phyloP scores from a whole-genome alignment of 2,329 filamentous ascomycete genomes.

The Cladobotryum mycophilum region DNA sequence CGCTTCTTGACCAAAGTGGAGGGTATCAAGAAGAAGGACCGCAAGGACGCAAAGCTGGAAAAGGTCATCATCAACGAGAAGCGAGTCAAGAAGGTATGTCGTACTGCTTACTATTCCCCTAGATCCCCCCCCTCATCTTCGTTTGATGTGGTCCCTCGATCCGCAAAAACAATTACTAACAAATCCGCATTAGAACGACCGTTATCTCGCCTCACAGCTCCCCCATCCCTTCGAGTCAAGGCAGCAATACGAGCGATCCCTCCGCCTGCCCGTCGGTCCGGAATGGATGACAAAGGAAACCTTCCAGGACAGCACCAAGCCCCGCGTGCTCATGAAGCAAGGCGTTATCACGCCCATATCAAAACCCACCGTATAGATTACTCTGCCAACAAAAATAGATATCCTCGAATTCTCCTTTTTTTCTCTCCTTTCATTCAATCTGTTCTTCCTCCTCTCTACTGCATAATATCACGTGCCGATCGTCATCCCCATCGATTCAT shows the following conservation, averaged over 20 bases:
- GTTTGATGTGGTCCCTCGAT: neutral
- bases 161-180: no score
- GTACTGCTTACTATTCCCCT: neutral
- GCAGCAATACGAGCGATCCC: slow-evolving; percentile 82
- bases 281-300: slow-evolving; percentile 97
- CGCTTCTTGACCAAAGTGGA: slow-evolving; percentile 60
- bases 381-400: no score
- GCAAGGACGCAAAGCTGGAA: slow-evolving; percentile 76
- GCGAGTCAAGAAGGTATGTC: slow-evolving; percentile 70
- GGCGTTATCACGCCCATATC: slow-evolving; percentile 84
- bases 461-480: no score
- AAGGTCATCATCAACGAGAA: slow-evolving; percentile 92
- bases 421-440: no score
- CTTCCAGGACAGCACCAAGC: slow-evolving; percentile 85
- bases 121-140: neutral
- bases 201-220: slow-evolving; percentile 76
- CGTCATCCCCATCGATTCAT: no score
- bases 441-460: no score
- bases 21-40: slow-evolving; percentile 68
- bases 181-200: slow-evolving; percentile 56
- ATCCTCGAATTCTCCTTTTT: no score
- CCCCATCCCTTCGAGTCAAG: slow-evolving; percentile 86
- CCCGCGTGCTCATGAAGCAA: slow-evolving; percentile 82
- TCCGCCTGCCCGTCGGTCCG: slow-evolving; percentile 80
- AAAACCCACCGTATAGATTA: slow-evolving; percentile 52